These are phyloP conservation scores for Diaporthe velutina DNA, from an alignment of 2,329 filamentous ascomycete genomes.

Conservation along the genomic window DNA sequence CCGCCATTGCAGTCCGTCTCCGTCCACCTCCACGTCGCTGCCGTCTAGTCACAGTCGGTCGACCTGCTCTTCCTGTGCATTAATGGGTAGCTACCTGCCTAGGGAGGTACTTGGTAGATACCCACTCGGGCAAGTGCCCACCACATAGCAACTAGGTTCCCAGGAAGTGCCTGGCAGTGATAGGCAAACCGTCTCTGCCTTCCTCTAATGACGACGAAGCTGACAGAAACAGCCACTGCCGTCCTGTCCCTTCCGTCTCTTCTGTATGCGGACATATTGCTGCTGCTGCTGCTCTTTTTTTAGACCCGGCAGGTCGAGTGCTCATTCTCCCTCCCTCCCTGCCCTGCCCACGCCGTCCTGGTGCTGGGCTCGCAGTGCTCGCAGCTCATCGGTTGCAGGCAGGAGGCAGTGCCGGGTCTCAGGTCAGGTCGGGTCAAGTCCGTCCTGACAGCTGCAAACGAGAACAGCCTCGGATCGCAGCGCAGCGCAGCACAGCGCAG, in stretches of 20 bases:
- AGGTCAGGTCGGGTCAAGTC: slow-evolving; percentile 21
- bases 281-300: slow-evolving; percentile 25
- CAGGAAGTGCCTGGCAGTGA: background rate
- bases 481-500: background rate
- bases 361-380: slow-evolving; percentile 2
- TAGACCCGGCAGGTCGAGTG: slow-evolving; percentile 20
- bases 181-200: background rate
- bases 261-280: slow-evolving; percentile 6
- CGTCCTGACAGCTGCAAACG: slow-evolving; percentile 15
- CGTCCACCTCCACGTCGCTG: slow-evolving; percentile 12
- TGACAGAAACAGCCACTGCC: slow-evolving; percentile 23
- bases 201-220: background rate
- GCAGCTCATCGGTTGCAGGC: background rate
- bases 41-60: background rate
- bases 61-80: background rate
- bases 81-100: too few relatives aligned
- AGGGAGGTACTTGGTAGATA: background rate
- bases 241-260: slow-evolving; percentile 8
- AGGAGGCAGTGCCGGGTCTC: slow-evolving; percentile 22
- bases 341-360: background rate
- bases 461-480: slow-evolving; percentile 22
- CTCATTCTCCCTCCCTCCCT: background rate
- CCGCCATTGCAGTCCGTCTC: slow-evolving; percentile 25
- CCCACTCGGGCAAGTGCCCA: background rate
- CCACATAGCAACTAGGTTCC: background rate